phyloP scores from a whole-genome alignment of 306 rosid species.

The Cyamopsis tetragonoloba region DNA sequence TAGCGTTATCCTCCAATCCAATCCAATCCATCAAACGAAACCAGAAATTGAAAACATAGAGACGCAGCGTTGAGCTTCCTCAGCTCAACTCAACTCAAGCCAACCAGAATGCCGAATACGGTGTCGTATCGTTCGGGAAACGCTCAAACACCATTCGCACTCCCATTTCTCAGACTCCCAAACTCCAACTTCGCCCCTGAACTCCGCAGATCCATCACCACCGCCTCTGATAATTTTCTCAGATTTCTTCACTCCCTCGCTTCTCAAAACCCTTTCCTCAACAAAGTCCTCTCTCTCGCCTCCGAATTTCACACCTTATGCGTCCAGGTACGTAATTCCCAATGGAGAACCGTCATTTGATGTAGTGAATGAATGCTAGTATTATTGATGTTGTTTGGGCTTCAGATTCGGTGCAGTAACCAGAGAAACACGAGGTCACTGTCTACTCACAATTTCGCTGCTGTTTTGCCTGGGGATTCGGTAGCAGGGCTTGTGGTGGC shows the following conservation, averaged over 20 bases:
- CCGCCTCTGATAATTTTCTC: conserved; percentile 38
- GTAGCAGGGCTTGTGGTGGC: conserved; percentile 84
- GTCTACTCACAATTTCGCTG: conserved; percentile 64
- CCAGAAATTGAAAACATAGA: too few relatives aligned
- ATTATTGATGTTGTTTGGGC: not conserved
- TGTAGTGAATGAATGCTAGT: too few relatives aligned
- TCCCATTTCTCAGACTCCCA: conserved; percentile 43
- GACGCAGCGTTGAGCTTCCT: not conserved
- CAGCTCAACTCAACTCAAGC: not conserved
- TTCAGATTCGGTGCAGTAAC: conserved; percentile 59
- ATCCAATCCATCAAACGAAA: too few relatives aligned
- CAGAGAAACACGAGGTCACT: conserved; percentile 29
- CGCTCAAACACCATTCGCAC: conserved; percentile 49
- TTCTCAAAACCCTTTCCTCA: conserved; percentile 51
- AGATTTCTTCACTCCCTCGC: conserved; percentile 41
- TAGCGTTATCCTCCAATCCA: conserved; percentile 41
- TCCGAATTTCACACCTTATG: conserved; percentile 45
- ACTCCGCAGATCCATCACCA: conserved; percentile 34
- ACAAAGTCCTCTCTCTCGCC: conserved; percentile 42
- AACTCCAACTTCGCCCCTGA: conserved; percentile 33
- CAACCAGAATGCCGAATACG: conserved; percentile 39
- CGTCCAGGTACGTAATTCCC: conserved; percentile 66
- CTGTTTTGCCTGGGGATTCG: conserved; percentile 87
- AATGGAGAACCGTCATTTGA: too few relatives aligned
- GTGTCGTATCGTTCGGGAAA: conserved; percentile 42